Base-by-base conservation (phyloP, 2,329 filamentous ascomycete species). In the Ophiostoma novo-ulmi region DNA sequence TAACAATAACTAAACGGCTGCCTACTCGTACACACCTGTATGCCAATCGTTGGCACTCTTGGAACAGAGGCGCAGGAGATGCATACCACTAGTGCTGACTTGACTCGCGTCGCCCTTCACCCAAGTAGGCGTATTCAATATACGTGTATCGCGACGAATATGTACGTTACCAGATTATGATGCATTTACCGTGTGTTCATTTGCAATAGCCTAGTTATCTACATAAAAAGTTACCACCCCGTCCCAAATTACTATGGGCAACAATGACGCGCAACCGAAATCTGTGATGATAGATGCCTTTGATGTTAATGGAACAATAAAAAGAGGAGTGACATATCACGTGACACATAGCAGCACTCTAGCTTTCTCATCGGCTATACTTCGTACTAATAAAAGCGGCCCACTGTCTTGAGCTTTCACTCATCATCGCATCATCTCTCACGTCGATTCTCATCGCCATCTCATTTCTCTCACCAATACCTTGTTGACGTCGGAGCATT, bases 341-440 rank as follows among this genome's bases (percentile, higher is more conserved):
- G 52, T 58, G 52, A 58, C 1, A 13, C 5, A 58, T 26, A 3
- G 4, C 7, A 5, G 13, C n/a, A 58, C 48, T 22, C 48, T 22
- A 11, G n/a, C n/a, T 17, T 58, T 58, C 52, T 58, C 52, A 31
- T 58, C 52, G 10, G 22, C n/a, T 5, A 31, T 5, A 31, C n/a
- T n/a, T n/a, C n/a, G n/a, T n/a, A n/a, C 52, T 58, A 4, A 5
- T 8, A 31, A 22, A 10, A 26, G 31, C 22, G 52, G 44, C 44
- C 44, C 44, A 48, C 44, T n/a, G 17, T 22, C 20, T 26, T 14
- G 7, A 58, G n/a, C 52, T 58, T 26, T 58, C 48, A 55, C 52
- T 58, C 52, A 58, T 58, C 52, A 58, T 58, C 52, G 52, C 7
- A 58, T 17, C 52, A 58, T 58, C 52, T 26, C 48, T 55, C 48